Base-by-base conservation (phyloP, 2,329 filamentous ascomycete genomes). In the Aspergillus ochraceus region DNA sequence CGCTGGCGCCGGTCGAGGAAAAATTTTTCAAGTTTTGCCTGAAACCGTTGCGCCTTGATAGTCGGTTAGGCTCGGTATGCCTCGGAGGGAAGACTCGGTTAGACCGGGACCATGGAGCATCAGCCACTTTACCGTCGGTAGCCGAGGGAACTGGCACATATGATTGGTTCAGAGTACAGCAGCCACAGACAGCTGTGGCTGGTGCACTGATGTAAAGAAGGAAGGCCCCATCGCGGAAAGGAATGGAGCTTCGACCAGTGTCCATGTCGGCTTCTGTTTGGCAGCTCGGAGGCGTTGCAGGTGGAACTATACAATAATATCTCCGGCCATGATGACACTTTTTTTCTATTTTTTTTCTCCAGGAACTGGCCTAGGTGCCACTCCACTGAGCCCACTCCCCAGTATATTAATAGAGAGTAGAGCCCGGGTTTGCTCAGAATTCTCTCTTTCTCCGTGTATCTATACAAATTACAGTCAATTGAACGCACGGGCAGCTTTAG, bases 141-240 rank as follows among this genome's bases (percentile, higher is more conserved):
- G 24, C 54, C 54, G 54, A 45, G n/a, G 3, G 2, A 1, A 2
- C 0, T 1, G 11, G 2, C 20, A 1, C 20, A 1, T 42, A 3
- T 51, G 47, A 56, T 56, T 56, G 54, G 54, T 10, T 36, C 17
- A 8, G 10, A 20, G 30, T 9, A 12, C 10, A 2, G 39, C 17
- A 4, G 22, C 39, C 54, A 50, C 17, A 51, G 39, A 14, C 8
- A 9, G 19, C 17, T 56, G 32, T 51, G 54, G 54, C 54, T 56
- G 29, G 46, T 56, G 54, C 29, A 10, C 17, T 4, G 22, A 39
- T 42, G 14, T 49, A 51, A 57, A 52, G 49, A 46, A 39, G 46
- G 47, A 32, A 20, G 39, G 46, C 60, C 55, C 47, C 52, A 47
- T 60, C 57, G 60, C 63, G 63, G 63, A 64, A 64, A 64, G 56